Evolutionary conservation across 225 moss, liverwort and hornwort species (phyloP).

Genomic region (Rhytidiadelphus loreus): DNA sequence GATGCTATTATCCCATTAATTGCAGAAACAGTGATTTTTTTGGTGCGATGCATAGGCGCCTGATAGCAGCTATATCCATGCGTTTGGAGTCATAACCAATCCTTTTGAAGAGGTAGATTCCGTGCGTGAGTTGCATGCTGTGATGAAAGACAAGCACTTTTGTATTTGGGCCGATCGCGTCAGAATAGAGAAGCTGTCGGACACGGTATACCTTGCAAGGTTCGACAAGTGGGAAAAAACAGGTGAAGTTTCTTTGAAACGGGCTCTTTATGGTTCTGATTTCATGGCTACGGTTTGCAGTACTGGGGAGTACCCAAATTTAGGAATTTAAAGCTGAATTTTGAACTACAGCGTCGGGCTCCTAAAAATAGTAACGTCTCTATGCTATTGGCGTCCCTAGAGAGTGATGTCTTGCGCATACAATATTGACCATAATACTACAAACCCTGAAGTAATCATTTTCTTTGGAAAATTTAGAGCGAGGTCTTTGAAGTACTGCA

Average conservation of each 20-base stretch:
- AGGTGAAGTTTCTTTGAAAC: conserved; percentile 18
- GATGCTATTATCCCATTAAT: neutral
- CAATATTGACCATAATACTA: neutral
- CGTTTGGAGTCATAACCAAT: conserved; percentile 45
- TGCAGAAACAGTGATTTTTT: neutral
- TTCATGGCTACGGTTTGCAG: neutral
- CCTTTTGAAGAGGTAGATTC: conserved; percentile 36
- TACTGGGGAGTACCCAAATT: neutral
- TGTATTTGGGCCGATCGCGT: conserved; percentile 78
- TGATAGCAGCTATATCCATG: conserved; percentile 38
- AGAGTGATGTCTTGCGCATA: neutral
- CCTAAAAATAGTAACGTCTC: neutral
- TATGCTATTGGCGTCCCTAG: neutral
- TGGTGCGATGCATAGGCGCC: conserved; percentile 36
- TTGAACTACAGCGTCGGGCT: neutral
- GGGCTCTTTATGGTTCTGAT: neutral
- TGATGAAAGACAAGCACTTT: conserved; percentile 35
- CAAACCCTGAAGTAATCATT: neutral
- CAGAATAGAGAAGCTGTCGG: conserved; percentile 37
- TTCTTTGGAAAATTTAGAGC: neutral
- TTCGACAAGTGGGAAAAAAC: conserved; percentile 82
- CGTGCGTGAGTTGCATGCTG: conserved; percentile 37
- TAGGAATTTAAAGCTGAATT: neutral
- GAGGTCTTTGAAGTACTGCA: neutral
- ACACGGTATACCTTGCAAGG: conserved; percentile 46